Percentiles rank a stretch among this genome's conserved stretches.
Evolutionary conservation across 208 protist species (phyloP).

Genomic region (Wallacemonas sp.): DNA sequence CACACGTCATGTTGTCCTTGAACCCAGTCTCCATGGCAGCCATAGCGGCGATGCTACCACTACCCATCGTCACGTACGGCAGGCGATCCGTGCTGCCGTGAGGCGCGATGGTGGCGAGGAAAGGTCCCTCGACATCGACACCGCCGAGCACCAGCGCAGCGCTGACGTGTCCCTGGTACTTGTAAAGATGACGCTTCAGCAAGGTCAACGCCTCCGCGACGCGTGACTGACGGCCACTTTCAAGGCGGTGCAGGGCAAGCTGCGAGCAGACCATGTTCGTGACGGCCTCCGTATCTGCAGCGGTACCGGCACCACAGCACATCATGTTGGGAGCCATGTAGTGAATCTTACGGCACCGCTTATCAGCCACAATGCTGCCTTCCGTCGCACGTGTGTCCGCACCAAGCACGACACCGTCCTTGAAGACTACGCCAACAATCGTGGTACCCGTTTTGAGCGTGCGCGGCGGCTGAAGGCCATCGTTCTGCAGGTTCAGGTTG

Average conservation of each 20-base stretch:
- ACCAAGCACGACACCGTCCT: slow-evolving; percentile 99
- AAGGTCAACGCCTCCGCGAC: slow-evolving; percentile 97
- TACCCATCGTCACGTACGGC: slow-evolving; percentile 99
- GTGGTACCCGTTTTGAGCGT: slow-evolving; percentile 99
- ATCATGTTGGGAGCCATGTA: slow-evolving; percentile 99
- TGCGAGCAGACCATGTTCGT: slow-evolving; percentile 94
- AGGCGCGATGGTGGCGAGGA: slow-evolving; percentile 97
- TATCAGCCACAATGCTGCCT: slow-evolving; percentile 99
- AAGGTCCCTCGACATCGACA: slow-evolving; percentile 97
- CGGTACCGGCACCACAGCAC: slow-evolving; percentile 99
- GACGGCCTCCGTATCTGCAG: slow-evolving; percentile 98
- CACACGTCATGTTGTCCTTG: slow-evolving; percentile 91
- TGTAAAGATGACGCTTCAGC: slow-evolving; percentile 97
- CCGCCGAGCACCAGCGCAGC: slow-evolving; percentile 99
- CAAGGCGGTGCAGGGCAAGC: slow-evolving; percentile 95
- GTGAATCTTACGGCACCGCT: slow-evolving; percentile 99
- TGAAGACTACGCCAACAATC: slow-evolving; percentile 98
- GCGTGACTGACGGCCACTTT: slow-evolving; percentile 94
- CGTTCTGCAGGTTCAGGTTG: slow-evolving; percentile 85
- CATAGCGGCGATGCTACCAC: slow-evolving; percentile 99
- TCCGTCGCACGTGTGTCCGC: slow-evolving; percentile 99
- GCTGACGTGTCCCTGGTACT: slow-evolving; percentile 98
- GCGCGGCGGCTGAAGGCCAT: slow-evolving; percentile 68
- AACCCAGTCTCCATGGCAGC: slow-evolving; percentile 97
- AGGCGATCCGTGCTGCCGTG: slow-evolving; percentile 98